Percentiles rank a stretch among this genome's conserved stretches.
Evolutionary conservation across 1,284 basidiomycete genomes (phyloP).

Genomic region (Rhodotorula sp.): DNA sequence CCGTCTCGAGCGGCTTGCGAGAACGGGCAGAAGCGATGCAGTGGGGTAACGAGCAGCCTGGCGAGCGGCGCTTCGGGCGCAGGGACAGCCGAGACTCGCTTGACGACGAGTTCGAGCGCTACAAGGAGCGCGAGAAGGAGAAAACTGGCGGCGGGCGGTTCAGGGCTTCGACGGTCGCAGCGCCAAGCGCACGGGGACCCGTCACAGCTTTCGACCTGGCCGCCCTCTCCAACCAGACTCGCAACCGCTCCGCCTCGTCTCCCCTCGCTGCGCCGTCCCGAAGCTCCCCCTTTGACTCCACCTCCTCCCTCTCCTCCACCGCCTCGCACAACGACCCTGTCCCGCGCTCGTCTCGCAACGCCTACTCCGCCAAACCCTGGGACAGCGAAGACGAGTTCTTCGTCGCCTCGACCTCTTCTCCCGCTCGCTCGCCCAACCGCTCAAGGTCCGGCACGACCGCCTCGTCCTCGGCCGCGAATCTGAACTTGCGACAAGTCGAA

Average conservation of each 20-base stretch:
- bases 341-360: background rate
- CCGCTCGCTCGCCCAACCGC: background rate
- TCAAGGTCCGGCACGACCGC: background rate
- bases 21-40: conserved; percentile 13
- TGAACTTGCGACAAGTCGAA: conserved; percentile 33
- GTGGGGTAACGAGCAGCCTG: conserved; percentile 8
- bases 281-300: background rate
- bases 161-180: conserved; percentile 1
- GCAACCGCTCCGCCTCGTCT: conserved; percentile 1
- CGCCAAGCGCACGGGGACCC: background rate
- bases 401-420: background rate
- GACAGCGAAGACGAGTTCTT: conserved; percentile 34
- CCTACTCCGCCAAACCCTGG: conserved; percentile 23
- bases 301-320: background rate
- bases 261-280: background rate
- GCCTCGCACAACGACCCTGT: background rate
- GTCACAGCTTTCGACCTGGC: conserved; percentile 1
- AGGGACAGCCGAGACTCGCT: conserved; percentile 30
- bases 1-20: background rate
- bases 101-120: conserved; percentile 12
- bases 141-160: background rate
- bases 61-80: too few relatives aligned
- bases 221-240: conserved; percentile 3
- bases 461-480: background rate
- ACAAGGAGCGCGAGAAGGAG: background rate